Evolutionary conservation across 2,329 filamentous ascomycete genomes (phyloP).

Genomic region (Aspergillus sp.): DNA sequence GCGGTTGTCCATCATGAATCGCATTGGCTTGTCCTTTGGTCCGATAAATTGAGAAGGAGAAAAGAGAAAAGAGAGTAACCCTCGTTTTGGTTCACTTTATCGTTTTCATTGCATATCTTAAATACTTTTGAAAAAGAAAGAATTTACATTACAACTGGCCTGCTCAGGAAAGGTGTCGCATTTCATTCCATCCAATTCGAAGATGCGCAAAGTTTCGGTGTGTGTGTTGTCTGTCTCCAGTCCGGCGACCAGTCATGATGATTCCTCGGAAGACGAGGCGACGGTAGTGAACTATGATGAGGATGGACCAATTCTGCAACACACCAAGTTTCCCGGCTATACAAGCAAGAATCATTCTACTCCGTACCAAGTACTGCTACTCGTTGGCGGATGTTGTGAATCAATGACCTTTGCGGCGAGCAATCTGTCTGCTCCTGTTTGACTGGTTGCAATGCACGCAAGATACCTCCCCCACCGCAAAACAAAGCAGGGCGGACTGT

Average conservation of each 20-base stretch:
- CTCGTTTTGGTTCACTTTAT: background rate
- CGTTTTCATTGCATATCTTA: too few species aligned
- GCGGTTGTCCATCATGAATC: conserved; percentile 22
- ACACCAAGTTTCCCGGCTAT: background rate
- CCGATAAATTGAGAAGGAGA: background rate
- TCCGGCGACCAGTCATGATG: conserved; percentile 1
- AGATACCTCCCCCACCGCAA: too few species aligned
- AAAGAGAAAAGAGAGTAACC: background rate
- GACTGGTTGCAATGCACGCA: too few species aligned
- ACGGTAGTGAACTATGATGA: background rate
- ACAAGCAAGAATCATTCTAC: too few species aligned
- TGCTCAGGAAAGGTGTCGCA: background rate
- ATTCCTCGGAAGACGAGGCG: background rate
- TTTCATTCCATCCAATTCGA: background rate
- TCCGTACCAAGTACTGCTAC: too few species aligned
- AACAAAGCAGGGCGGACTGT: background rate
- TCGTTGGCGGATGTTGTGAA: too few species aligned
- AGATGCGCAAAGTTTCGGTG: conserved; percentile 17
- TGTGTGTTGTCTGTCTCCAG: conserved; percentile 1
- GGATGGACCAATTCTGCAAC: background rate
- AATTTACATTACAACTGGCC: too few species aligned
- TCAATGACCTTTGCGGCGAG: too few species aligned
- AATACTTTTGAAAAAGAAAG: too few species aligned
- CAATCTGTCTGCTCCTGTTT: too few species aligned
- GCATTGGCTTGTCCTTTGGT: background rate